Conservation (phyloP, 2,329 filamentous ascomycete genomes). For the Pseudogymnoascus verrucosus region DNA sequence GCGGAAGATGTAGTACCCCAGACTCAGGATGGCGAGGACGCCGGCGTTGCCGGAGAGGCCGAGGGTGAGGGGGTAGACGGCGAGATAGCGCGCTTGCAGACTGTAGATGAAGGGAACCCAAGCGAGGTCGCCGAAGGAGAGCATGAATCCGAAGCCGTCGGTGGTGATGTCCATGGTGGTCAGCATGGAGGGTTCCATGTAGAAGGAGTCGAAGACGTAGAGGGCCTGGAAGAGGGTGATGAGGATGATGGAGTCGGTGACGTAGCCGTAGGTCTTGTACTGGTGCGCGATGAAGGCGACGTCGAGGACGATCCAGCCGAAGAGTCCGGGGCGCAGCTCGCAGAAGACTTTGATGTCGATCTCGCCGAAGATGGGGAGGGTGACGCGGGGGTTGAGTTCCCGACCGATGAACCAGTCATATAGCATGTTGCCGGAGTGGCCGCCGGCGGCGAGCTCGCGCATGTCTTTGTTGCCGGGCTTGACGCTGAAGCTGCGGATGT, state of each 20-base stretch:
- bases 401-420: constrained; percentile 98
- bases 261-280: constrained; percentile 72
- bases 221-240: constrained; percentile 69
- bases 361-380: constrained; percentile 70
- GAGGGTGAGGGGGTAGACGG: constrained; percentile 72
- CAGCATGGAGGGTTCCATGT: constrained; percentile 80
- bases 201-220: constrained; percentile 78
- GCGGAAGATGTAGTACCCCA: constrained; percentile 88
- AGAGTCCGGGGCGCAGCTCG: constrained; percentile 84
- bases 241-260: constrained; percentile 80
- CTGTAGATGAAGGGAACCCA: constrained; percentile 92
- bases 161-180: constrained; percentile 92
- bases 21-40: constrained; percentile 58
- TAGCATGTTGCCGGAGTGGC: constrained; percentile 72
- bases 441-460: constrained; percentile 75
- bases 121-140: constrained; percentile 82
- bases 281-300: constrained; percentile 79
- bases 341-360: constrained; percentile 86
- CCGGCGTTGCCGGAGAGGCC: constrained; percentile 57
- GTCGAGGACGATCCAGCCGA: constrained; percentile 83
- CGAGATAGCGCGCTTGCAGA: constrained; percentile 75
- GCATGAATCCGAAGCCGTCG: constrained; percentile 93
- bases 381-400: constrained; percentile 83
- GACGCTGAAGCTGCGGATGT: constrained; percentile 73
- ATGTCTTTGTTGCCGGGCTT: constrained; percentile 63